phyloP scores from a whole-genome alignment of 2,329 filamentous ascomycete genomes.

The Pseudogymnoascus sp. region DNA sequence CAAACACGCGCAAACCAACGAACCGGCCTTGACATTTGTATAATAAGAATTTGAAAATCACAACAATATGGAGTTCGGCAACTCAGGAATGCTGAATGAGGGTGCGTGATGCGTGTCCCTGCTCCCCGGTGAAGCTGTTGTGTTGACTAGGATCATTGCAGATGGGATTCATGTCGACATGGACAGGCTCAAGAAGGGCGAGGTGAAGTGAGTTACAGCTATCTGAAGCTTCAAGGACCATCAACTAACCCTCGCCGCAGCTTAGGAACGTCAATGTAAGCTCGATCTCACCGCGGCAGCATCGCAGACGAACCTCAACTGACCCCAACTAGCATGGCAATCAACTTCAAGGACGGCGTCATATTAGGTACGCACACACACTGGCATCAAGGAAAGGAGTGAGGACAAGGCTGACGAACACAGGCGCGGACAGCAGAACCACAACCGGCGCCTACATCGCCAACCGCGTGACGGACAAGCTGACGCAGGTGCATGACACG shows the following conservation, averaged over 20 bases:
- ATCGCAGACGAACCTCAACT: slow-evolving; percentile 15
- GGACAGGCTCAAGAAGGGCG: slow-evolving; percentile 96
- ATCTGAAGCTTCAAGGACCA: slow-evolving; percentile 6
- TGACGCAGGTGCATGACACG: slow-evolving; percentile 95
- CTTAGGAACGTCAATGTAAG: slow-evolving; percentile 94
- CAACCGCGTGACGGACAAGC: slow-evolving; percentile 98
- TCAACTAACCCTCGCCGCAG: slow-evolving; percentile 41
- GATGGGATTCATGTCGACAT: slow-evolving; percentile 99
- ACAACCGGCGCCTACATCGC: slow-evolving; percentile 98
- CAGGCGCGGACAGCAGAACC: slow-evolving; percentile 89
- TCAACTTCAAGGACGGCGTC: slow-evolving; percentile 97
- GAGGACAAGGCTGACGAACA: background rate
- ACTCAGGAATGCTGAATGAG: slow-evolving; percentile 54
- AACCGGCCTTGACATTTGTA: background rate
- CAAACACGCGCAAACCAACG: background rate
- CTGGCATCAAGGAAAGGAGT: background rate
- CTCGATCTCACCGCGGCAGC: slow-evolving; percentile 16
- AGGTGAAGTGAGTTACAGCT: slow-evolving; percentile 75
- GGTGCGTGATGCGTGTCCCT: slow-evolving; percentile 35
- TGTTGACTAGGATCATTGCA: slow-evolving; percentile 34
- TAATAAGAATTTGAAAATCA: background rate
- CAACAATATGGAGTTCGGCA: slow-evolving; percentile 53
- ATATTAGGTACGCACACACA: slow-evolving; percentile 61
- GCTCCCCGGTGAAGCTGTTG: slow-evolving; percentile 17
- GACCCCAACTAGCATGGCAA: slow-evolving; percentile 69